Percentiles rank a stretch among this genome's conserved stretches.
phyloP scores from a whole-genome alignment of 1,284 basidiomycete genomes.

The Ganoderma lucidum region DNA sequence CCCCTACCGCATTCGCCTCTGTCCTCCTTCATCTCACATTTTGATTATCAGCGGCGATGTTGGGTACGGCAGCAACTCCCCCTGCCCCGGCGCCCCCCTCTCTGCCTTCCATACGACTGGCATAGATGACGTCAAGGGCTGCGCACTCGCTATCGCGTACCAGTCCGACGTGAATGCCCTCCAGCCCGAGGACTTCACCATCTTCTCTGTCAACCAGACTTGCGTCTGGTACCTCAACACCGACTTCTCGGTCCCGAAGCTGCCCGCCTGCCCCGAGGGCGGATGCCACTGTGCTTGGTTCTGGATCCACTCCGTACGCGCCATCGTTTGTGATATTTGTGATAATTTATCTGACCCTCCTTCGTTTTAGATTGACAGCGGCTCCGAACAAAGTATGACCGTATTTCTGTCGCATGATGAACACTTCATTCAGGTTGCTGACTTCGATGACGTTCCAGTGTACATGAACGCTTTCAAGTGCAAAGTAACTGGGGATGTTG shows the following conservation, averaged over 20 bases:
- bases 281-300: constrained; percentile 77
- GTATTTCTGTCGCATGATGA: neutral
- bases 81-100: constrained; percentile 56
- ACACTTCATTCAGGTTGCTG: neutral
- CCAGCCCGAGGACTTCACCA: constrained; percentile 69
- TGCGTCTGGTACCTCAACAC: constrained; percentile 77
- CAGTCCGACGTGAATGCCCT: constrained; percentile 61
- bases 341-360: neutral
- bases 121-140: constrained; percentile 64
- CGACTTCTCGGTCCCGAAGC: constrained; percentile 68
- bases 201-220: constrained; percentile 79
- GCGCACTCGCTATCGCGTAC: constrained; percentile 77
- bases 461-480: constrained; percentile 84
- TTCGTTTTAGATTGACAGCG: constrained; percentile 46
- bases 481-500: constrained; percentile 63
- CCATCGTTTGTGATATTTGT: too few relatives aligned
- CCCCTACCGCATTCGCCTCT: neutral
- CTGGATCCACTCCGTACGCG: constrained; percentile 70
- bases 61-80: constrained; percentile 50
- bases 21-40: neutral
- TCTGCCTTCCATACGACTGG: constrained; percentile 62
- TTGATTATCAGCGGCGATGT: constrained; percentile 51
- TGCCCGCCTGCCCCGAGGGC: constrained; percentile 73
- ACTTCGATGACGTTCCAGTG: constrained; percentile 43
- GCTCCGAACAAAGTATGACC: constrained; percentile 54